Conservation (phyloP, 176 grass and related monocot species). For the bread wheat (Triticum aestivum) region DNA sequence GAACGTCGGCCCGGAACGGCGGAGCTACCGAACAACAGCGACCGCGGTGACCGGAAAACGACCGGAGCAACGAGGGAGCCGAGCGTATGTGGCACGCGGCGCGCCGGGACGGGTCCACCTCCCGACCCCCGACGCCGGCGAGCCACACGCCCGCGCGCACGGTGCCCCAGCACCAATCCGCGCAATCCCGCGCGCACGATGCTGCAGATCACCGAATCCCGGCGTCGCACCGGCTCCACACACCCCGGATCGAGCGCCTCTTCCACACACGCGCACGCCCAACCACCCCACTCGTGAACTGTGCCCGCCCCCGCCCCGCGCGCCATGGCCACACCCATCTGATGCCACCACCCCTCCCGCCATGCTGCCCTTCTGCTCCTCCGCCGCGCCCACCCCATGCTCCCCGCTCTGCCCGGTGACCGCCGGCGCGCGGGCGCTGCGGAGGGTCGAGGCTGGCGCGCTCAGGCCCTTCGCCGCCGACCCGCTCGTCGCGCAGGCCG, state of each 20-base stretch:
- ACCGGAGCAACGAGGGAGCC: too few species aligned
- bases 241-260: slow-evolving; percentile 36
- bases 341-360: slow-evolving; percentile 25
- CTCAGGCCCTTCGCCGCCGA: slow-evolving; percentile 53
- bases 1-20: too few species aligned
- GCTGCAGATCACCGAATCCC: slow-evolving; percentile 19
- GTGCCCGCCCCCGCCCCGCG: not conserved
- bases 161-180: slow-evolving; percentile 27
- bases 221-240: slow-evolving; percentile 44
- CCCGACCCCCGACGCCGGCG: slow-evolving; percentile 8
- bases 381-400: slow-evolving; percentile 52
- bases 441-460: slow-evolving; percentile 47
- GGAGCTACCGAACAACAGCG: too few species aligned
- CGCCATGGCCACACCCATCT: slow-evolving; percentile 25
- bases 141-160: slow-evolving; percentile 32
- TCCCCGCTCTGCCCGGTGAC: slow-evolving; percentile 47
- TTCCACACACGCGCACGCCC: slow-evolving; percentile 6
- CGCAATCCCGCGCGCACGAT: slow-evolving; percentile 24
- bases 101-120: slow-evolving; percentile 2
- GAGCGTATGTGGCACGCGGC: too few species aligned
- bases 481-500: slow-evolving; percentile 55
- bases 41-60: too few species aligned
- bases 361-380: slow-evolving; percentile 73
- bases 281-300: slow-evolving; percentile 6
- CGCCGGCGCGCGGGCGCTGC: slow-evolving; percentile 45